phyloP scores from a whole-genome alignment of 345 rosid species.

The Turritis glabra region DNA sequence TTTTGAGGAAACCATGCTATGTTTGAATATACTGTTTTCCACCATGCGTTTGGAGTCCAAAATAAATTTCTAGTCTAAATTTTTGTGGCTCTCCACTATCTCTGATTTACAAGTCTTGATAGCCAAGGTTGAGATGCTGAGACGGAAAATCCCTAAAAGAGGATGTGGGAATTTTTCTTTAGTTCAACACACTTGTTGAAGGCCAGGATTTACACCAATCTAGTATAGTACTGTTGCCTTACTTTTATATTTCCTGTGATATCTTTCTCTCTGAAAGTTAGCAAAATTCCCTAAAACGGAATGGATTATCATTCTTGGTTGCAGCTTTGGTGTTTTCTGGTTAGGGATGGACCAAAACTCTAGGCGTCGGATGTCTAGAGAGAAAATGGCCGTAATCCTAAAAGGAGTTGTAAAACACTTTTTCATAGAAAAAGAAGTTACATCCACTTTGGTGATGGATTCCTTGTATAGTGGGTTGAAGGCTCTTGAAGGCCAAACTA shows the following conservation, averaged over 20 bases:
- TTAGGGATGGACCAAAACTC: constrained; percentile 79
- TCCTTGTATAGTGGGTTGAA: constrained; percentile 97
- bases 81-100: constrained; percentile 29
- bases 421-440: constrained; percentile 97
- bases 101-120: constrained; percentile 31
- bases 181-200: constrained; percentile 39
- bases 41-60: constrained; percentile 16
- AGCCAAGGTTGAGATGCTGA: constrained; percentile 33
- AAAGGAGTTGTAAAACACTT: constrained; percentile 94
- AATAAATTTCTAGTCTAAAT: not conserved
- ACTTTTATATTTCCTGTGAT: constrained; percentile 20
- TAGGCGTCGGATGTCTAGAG: constrained; percentile 78
- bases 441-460: constrained; percentile 99
- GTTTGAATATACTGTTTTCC: constrained; percentile 17
- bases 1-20: constrained; percentile 8
- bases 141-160: constrained; percentile 36
- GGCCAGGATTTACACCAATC: constrained; percentile 33
- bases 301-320: constrained; percentile 28
- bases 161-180: constrained; percentile 34
- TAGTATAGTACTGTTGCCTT: constrained; percentile 35
- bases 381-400: constrained; percentile 77
- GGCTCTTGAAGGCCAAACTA: constrained; percentile 93
- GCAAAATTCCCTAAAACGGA: constrained; percentile 12
- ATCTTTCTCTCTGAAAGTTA: constrained; percentile 25
- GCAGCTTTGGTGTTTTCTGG: constrained; percentile 94